phyloP scores from a whole-genome alignment of 2,329 filamentous ascomycete genomes.

The Aspergillus quadricinctus region DNA sequence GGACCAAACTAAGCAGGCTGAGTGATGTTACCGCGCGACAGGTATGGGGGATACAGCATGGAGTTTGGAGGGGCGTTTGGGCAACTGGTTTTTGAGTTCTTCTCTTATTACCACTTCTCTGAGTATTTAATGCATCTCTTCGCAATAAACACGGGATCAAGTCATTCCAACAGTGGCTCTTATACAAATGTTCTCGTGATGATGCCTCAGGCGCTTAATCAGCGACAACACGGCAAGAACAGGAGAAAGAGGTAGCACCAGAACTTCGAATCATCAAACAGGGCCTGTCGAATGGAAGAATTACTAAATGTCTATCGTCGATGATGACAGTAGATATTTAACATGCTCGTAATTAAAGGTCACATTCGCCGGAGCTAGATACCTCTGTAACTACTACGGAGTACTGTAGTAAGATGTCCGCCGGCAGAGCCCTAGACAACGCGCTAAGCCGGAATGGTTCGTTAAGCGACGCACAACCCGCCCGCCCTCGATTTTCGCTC shows the following conservation, averaged over 20 bases:
- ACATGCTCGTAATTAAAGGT: not conserved
- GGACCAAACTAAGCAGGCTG: conserved; percentile 8
- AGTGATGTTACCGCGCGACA: not conserved
- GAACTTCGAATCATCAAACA: not conserved
- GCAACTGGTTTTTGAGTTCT: not conserved
- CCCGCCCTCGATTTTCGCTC: conserved; percentile 36
- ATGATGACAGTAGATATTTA: not conserved
- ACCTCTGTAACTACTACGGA: too few species aligned
- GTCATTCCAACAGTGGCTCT: not conserved
- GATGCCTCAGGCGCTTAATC: not conserved
- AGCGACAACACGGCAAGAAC: not conserved
- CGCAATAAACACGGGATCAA: not conserved
- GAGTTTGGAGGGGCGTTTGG: not conserved
- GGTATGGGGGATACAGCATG: not conserved
- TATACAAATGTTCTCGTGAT: not conserved
- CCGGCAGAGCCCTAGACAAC: conserved; percentile 27
- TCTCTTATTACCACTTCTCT: not conserved
- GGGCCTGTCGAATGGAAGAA: too few species aligned
- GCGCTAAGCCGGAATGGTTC: conserved; percentile 33
- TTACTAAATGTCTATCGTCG: not conserved
- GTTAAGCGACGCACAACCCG: conserved; percentile 45
- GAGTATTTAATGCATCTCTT: not conserved
- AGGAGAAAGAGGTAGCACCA: not conserved
- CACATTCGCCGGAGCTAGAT: not conserved
- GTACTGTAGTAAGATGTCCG: not conserved